These are phyloP conservation scores for Chytriomyces sp. DNA, from an alignment of 192 early-diverging fungal species.

Conservation along the genomic window DNA sequence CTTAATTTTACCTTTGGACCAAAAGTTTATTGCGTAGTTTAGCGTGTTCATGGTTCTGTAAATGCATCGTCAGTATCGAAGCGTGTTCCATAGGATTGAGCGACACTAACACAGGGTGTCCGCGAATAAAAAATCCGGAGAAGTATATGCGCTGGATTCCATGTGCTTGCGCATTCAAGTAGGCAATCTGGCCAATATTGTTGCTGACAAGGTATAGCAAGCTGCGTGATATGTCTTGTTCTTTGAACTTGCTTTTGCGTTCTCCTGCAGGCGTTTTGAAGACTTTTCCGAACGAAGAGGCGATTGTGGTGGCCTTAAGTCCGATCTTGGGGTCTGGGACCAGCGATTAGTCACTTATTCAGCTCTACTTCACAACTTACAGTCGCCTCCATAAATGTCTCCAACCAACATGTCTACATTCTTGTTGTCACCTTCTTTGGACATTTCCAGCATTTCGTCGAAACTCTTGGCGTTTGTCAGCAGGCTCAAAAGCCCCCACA, in stretches of 20 bases:
- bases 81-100: too few relatives aligned
- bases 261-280: constrained; percentile 81
- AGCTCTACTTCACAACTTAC: neutral
- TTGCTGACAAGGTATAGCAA: constrained; percentile 97
- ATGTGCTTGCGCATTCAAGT: constrained; percentile 92
- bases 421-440: constrained; percentile 87
- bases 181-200: constrained; percentile 99
- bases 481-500: constrained; percentile 90
- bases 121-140: constrained; percentile 95
- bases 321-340: constrained; percentile 81
- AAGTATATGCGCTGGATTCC: constrained; percentile 91
- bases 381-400: constrained; percentile 80
- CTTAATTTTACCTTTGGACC: constrained; percentile 93
- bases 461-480: constrained; percentile 87
- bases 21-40: constrained; percentile 94
- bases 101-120: constrained; percentile 90
- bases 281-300: constrained; percentile 94
- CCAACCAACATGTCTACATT: constrained; percentile 82
- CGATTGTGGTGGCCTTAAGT: constrained; percentile 90
- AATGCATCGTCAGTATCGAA: too few relatives aligned
- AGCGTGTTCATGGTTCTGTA: constrained; percentile 98
- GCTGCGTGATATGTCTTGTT: constrained; percentile 84
- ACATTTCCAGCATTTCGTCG: constrained; percentile 79
- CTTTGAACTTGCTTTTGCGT: constrained; percentile 60
- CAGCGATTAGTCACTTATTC: neutral